Evolutionary conservation across 2,329 filamentous ascomycete species (phyloP).

Genomic region (Paraphaeosphaeria sporulosa): DNA sequence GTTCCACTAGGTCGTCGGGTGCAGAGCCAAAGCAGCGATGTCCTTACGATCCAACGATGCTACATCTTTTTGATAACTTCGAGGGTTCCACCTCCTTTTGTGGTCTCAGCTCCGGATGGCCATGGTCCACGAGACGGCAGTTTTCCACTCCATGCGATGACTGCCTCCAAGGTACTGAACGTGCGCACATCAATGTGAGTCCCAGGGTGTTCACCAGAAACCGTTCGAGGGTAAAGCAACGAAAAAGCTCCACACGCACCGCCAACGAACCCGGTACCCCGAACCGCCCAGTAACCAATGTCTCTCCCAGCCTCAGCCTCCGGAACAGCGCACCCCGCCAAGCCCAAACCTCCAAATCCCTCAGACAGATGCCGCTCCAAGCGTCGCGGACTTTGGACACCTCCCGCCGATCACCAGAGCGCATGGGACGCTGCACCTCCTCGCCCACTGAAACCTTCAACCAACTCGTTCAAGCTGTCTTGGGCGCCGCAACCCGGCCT

Average conservation of each 20-base stretch:
- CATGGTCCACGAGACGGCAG: neutral
- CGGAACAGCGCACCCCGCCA: neutral
- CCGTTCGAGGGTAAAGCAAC: neutral
- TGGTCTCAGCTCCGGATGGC: neutral
- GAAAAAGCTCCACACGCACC: neutral
- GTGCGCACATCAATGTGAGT: constrained; percentile 10
- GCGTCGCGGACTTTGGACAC: neutral
- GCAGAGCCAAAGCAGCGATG: neutral
- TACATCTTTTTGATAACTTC: neutral
- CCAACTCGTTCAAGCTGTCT: neutral
- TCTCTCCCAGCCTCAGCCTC: neutral
- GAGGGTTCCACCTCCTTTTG: neutral
- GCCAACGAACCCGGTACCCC: neutral
- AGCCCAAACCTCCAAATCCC: neutral
- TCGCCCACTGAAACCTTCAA: neutral
- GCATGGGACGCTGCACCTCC: neutral
- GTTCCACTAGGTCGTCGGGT: neutral
- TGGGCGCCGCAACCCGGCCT: too few species aligned
- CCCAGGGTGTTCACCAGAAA: neutral
- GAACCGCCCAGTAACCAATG: neutral
- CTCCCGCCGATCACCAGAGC: neutral
- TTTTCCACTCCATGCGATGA: constrained; percentile 7
- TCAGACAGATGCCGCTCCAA: neutral
- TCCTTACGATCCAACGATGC: constrained; percentile 4
- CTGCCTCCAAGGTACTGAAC: constrained; percentile 7